phyloP scores from a whole-genome alignment of 2,329 filamentous ascomycete species.

The Ceratocystis cubensis region DNA sequence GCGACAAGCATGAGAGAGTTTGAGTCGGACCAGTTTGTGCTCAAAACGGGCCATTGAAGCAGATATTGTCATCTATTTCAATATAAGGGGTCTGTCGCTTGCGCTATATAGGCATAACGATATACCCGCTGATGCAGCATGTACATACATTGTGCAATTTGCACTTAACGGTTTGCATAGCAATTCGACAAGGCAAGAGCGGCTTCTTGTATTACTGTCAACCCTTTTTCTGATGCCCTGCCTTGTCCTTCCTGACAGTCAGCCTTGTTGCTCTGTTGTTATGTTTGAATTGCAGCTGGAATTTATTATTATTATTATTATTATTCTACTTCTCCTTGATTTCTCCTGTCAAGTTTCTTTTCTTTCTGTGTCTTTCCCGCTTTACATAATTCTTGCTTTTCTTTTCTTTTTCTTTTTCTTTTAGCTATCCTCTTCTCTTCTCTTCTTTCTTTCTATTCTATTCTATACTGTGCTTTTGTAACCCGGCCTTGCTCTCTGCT shows the following conservation, averaged over 20 bases:
- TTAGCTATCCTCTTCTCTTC: neutral
- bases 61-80: too few species aligned
- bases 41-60: too few species aligned
- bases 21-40: neutral
- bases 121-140: neutral
- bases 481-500: neutral
- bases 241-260: too few species aligned
- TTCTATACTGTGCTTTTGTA: neutral
- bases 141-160: neutral
- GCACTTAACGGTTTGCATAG: too few species aligned
- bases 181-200: too few species aligned
- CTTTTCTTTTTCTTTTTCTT: neutral
- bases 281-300: neutral
- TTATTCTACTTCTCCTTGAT: neutral
- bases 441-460: neutral
- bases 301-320: constrained; percentile 7
- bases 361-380: neutral
- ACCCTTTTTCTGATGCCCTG: constrained; percentile 6
- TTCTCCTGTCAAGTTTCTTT: neutral
- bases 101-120: too few species aligned
- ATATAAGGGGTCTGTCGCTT: too few species aligned
- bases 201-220: too few species aligned
- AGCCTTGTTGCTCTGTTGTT: constrained; percentile 4
- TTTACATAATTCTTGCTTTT: neutral
- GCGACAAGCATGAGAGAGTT: neutral